Percentiles rank a stretch among this genome's conserved stretches.
Evolutionary conservation across 176 grass and related monocot genomes (phyloP).

Genomic region (Ensete ventricosum): DNA sequence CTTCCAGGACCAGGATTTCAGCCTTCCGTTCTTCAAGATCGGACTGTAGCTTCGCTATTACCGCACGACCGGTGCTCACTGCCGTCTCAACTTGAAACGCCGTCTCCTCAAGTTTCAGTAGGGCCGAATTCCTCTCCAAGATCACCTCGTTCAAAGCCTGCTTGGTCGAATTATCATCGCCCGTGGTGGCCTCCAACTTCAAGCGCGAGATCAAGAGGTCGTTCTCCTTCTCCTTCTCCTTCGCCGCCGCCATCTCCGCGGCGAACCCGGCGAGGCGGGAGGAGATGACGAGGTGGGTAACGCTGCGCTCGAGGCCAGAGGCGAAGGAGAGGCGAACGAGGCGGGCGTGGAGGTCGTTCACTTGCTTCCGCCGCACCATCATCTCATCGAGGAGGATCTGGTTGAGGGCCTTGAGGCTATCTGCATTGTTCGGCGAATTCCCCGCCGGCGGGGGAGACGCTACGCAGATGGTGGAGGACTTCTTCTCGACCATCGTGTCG

Average conservation of each 20-base stretch:
- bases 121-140: neutral
- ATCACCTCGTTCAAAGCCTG: neutral
- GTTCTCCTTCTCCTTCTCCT: neutral
- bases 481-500: constrained; percentile 53
- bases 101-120: neutral
- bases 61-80: constrained; percentile 2
- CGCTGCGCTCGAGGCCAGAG: constrained; percentile 25
- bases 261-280: constrained; percentile 33
- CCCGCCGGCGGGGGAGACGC: too few species aligned
- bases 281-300: constrained; percentile 31
- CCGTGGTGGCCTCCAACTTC: neutral
- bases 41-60: neutral
- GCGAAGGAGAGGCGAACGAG: constrained; percentile 40
- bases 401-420: constrained; percentile 57
- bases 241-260: constrained; percentile 26
- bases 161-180: constrained; percentile 10
- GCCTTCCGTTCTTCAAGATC: neutral
- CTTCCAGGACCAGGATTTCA: neutral
- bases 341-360: constrained; percentile 31
- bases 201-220: constrained; percentile 20
- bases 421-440: neutral
- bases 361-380: constrained; percentile 37
- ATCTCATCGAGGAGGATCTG: constrained; percentile 49
- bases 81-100: neutral
- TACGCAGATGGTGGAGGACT: constrained; percentile 7